Evolutionary conservation across 1,139 yeast species (phyloP).

Genomic region (Komagataea norvegica): DNA sequence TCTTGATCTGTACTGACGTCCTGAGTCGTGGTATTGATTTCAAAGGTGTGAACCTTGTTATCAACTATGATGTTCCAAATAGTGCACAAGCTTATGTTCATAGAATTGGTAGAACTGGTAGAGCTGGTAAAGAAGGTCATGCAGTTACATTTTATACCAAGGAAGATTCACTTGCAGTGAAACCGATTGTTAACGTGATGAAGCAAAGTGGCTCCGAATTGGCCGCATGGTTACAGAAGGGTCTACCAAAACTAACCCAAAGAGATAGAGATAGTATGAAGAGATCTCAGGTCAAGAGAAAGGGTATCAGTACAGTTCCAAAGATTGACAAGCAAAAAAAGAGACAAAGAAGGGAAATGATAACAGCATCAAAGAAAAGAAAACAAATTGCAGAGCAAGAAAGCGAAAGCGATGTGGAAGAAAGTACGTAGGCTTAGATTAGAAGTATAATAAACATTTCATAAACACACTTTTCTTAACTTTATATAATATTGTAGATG

Average conservation of each 20-base stretch:
- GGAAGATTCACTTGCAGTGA: slow-evolving; percentile 72
- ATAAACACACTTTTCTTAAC: slow-evolving; percentile 6
- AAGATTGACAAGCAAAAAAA: slow-evolving; percentile 60
- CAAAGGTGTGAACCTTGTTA: slow-evolving; percentile 89
- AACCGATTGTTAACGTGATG: slow-evolving; percentile 90
- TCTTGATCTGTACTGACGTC: slow-evolving; percentile 93
- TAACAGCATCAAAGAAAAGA: slow-evolving; percentile 71
- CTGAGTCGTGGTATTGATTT: slow-evolving; percentile 96
- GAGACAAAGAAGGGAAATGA: slow-evolving; percentile 63
- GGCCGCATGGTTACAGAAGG: slow-evolving; percentile 75
- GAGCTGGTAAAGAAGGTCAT: slow-evolving; percentile 83
- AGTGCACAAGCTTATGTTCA: slow-evolving; percentile 94
- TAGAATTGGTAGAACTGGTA: slow-evolving; percentile 97
- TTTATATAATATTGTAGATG: background rate
- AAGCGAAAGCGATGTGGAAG: slow-evolving; percentile 2
- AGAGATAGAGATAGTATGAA: slow-evolving; percentile 63
- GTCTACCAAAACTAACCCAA: slow-evolving; percentile 60
- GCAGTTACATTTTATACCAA: slow-evolving; percentile 93
- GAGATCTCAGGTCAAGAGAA: slow-evolving; percentile 57
- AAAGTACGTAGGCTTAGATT: background rate
- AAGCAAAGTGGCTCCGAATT: slow-evolving; percentile 77
- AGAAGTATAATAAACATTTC: slow-evolving; percentile 7
- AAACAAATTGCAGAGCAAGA: slow-evolving; percentile 26
- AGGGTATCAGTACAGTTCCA: slow-evolving; percentile 85
- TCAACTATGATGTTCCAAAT: slow-evolving; percentile 95